Percentiles rank a stretch among this genome's conserved stretches.
These are phyloP conservation scores for Termitomyces sp. DNA, from an alignment of 768 basidiomycete genomes.

Conservation along the genomic window DNA sequence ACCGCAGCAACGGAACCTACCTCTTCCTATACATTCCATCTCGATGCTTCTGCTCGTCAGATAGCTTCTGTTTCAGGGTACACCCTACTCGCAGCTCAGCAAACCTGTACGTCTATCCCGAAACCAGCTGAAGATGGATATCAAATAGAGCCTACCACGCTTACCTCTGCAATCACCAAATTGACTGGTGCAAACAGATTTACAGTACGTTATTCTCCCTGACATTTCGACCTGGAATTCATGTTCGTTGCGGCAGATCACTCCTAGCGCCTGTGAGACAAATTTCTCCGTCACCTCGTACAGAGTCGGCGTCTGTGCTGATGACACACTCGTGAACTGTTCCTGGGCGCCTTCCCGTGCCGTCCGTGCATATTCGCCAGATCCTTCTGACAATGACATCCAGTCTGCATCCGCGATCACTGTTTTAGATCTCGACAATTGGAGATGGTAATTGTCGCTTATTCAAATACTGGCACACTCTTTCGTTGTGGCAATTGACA, in stretches of 20 bases:
- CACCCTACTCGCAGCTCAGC: slow-evolving; percentile 8
- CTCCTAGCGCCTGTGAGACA: slow-evolving; percentile 4
- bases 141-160: background rate
- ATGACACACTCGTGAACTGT: slow-evolving; percentile 7
- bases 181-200: slow-evolving; percentile 5
- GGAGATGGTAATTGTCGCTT: slow-evolving; percentile 9
- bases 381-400: slow-evolving; percentile 9
- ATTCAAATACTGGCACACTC: background rate
- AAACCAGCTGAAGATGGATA: background rate
- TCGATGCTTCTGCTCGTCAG: slow-evolving; percentile 1
- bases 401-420: slow-evolving; percentile 12
- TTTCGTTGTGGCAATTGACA: background rate
- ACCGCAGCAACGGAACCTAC: slow-evolving; percentile 3
- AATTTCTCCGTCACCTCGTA: slow-evolving; percentile 9
- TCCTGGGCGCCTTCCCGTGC: slow-evolving; percentile 10
- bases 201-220: slow-evolving; percentile 6
- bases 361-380: slow-evolving; percentile 12
- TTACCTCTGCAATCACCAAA: background rate
- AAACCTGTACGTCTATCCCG: slow-evolving; percentile 7
- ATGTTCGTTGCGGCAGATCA: slow-evolving; percentile 2
- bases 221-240: background rate
- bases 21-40: slow-evolving; percentile 13
- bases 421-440: slow-evolving; percentile 14
- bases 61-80: background rate
- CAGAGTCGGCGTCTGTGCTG: slow-evolving; percentile 10